These are phyloP conservation scores for Coemansia sp. DNA, from an alignment of 192 early-diverging fungal genomes.

Conservation along the genomic window DNA sequence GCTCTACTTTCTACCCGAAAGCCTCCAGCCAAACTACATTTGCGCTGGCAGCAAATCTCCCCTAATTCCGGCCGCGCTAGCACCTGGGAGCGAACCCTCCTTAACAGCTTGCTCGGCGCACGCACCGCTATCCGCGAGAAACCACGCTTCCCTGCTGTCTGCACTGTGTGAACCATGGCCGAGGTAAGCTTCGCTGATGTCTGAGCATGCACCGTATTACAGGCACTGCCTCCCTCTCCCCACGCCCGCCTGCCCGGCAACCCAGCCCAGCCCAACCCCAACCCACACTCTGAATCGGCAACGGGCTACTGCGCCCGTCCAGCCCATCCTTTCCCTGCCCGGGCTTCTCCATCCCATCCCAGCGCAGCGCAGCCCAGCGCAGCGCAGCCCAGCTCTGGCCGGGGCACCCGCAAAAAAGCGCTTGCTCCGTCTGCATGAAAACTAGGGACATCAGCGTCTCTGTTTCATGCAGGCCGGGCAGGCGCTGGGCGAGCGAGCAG, in stretches of 20 bases:
- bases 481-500: not conserved
- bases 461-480: not conserved
- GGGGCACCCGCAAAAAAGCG: not conserved
- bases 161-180: constrained; percentile 14
- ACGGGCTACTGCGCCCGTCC: not conserved
- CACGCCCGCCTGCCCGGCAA: not conserved
- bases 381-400: no score
- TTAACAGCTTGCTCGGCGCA: not conserved
- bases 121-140: not conserved
- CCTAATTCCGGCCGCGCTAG: not conserved
- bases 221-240: not conserved
- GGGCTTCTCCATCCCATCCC: no score
- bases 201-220: not conserved
- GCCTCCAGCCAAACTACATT: not conserved
- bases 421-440: not conserved
- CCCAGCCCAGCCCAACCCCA: no score
- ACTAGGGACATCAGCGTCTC: not conserved
- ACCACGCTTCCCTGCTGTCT: not conserved
- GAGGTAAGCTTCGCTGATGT: constrained; percentile 21
- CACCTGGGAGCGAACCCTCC: not conserved
- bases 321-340: not conserved
- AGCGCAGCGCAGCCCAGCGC: no score
- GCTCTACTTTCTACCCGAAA: not conserved
- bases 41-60: constrained; percentile 4
- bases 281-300: not conserved